These are phyloP conservation scores for Neurospora sp. DNA, from an alignment of 2,329 filamentous ascomycete genomes.

Conservation along the genomic window DNA sequence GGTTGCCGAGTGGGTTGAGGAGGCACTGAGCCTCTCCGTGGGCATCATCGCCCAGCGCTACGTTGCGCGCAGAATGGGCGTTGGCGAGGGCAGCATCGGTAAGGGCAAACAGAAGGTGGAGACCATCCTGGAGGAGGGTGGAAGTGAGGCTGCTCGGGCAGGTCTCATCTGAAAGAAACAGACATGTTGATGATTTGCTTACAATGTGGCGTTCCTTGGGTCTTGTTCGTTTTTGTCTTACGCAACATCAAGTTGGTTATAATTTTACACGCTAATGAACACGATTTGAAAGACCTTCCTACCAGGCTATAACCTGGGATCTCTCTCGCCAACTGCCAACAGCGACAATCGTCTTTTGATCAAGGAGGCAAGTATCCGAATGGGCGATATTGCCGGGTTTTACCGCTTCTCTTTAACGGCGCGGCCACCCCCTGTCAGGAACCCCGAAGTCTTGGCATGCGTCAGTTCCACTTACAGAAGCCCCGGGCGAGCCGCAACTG, in stretches of 20 bases:
- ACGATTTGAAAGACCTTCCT: background rate
- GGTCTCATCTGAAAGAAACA: constrained; percentile 33
- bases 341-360: background rate
- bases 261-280: background rate
- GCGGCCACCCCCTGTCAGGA: background rate
- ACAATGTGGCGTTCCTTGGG: background rate
- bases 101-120: constrained; percentile 52
- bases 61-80: constrained; percentile 89
- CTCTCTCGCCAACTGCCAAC: background rate
- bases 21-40: constrained; percentile 64
- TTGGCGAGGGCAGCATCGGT: constrained; percentile 65
- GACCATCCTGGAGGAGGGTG: constrained; percentile 44
- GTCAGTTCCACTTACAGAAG: background rate
- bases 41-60: constrained; percentile 91
- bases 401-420: background rate
- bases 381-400: background rate
- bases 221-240: background rate
- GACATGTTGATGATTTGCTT: background rate
- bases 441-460: background rate
- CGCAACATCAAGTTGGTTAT: background rate
- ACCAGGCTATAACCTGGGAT: background rate
- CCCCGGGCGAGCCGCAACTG: background rate
- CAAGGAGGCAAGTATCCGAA: background rate
- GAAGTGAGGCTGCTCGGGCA: constrained; percentile 50
- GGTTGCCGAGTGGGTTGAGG: constrained; percentile 96